A percentile compares a stretch with the other conserved stretches of the same genome.
phyloP scores from a whole-genome alignment of 148 eudicot species.

The Rhododendron mucronatum region DNA sequence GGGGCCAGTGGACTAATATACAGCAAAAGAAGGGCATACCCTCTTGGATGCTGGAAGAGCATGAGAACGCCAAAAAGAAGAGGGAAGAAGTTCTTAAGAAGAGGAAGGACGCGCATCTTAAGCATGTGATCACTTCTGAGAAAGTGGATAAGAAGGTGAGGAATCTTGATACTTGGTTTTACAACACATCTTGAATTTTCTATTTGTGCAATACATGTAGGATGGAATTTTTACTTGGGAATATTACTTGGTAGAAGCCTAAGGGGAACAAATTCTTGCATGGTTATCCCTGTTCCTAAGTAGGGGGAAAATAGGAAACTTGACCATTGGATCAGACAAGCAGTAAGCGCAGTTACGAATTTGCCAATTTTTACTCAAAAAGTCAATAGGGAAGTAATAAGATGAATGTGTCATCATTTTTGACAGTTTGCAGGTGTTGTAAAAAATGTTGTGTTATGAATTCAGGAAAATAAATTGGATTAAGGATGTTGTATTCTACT shows the following conservation, averaged over 20 bases:
- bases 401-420: background rate
- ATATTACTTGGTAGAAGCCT: background rate
- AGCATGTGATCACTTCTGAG: conserved; percentile 83
- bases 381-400: background rate
- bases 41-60: conserved; percentile 77
- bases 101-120: conserved; percentile 78
- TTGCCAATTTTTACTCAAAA: background rate
- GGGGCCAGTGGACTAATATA: conserved; percentile 91
- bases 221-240: background rate
- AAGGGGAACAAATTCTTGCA: background rate
- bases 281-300: background rate
- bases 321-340: background rate
- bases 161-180: background rate
- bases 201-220: background rate
- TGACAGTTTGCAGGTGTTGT: background rate
- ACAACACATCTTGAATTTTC: background rate
- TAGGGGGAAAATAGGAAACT: background rate
- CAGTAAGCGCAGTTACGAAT: background rate
- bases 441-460: background rate
- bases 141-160: conserved; percentile 84
- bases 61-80: conserved; percentile 64
- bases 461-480: background rate
- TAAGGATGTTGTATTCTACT: background rate
- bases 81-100: conserved; percentile 76
- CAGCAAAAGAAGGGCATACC: conserved; percentile 83